Base-by-base conservation (phyloP, 176 grass and related monocot species). In the Paspalum notatum region DNA sequence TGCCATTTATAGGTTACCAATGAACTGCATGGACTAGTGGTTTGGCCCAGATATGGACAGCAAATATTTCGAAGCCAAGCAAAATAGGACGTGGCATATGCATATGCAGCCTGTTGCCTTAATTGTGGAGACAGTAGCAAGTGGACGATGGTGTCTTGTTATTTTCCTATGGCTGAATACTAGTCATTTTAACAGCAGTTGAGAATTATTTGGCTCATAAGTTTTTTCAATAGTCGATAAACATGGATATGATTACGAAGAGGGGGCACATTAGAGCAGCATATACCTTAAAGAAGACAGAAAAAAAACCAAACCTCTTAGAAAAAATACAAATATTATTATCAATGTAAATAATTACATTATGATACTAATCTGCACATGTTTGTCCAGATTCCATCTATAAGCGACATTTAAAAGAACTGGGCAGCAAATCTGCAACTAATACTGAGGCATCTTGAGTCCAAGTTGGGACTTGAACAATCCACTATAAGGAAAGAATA, bases 281-380 rank as follows among this genome's bases (percentile, higher is more conserved):
- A 57, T 47, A 52, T 18, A 49, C 5, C 52, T 39, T 60, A 24
- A 56, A 14, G 7, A 15, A 60, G 51, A 46, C 49, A 44, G 24
- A 39, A 21, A 32, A 62, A 32, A 69, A 41, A 68, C 52, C 32
- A 59, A n/a, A 74, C 20, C 42, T 59, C 49, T 37, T 6, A 3
- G 20, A 47, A 48, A 62, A 63, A 17, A 48, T 18, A 71, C 63
- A 80, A 55, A 78, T 76, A 81, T 77, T 76, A 89, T 85, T 85
- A 70, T 77, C 39, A 39, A 85, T 40, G 56, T 85, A 81, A 77
- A 71, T 85, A 89, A 85, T 89, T 89, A 89, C 82, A 89, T 62
- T 85, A 32, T 81, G 78, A 66, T 82, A 73, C 72, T 82, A 82
- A 85, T 89, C 83, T 85, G 87, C 66, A 89, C 78, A 82, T 21